Conservation (phyloP, 805 yeast genomes). For the Myxozyma kluyveri region DNA sequence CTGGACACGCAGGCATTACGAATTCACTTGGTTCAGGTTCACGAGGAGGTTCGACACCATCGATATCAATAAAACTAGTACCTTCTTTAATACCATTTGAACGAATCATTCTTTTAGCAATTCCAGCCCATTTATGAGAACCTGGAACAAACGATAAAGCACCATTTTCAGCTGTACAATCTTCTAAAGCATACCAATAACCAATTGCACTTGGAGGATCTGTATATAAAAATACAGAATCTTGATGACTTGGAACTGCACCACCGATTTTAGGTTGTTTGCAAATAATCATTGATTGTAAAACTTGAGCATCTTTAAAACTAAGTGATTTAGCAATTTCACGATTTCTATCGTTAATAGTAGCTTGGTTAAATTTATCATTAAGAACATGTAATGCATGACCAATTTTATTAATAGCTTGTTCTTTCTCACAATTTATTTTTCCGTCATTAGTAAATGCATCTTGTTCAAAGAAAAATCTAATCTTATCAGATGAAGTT, state of each 20-base stretch:
- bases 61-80: conserved; percentile 51
- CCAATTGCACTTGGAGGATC: conserved; percentile 71
- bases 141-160: conserved; percentile 70
- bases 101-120: conserved; percentile 63
- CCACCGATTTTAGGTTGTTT: conserved; percentile 74
- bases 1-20: conserved; percentile 57
- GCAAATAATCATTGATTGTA: conserved; percentile 76
- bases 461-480: conserved; percentile 68
- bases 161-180: conserved; percentile 65
- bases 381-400: conserved; percentile 68
- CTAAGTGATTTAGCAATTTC: conserved; percentile 53
- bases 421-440: conserved; percentile 51
- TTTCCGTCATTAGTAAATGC: conserved; percentile 58
- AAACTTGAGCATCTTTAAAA: conserved; percentile 62
- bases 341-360: conserved; percentile 51
- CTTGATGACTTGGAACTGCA: conserved; percentile 75
- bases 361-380: conserved; percentile 48
- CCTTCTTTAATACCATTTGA: conserved; percentile 50
- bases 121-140: conserved; percentile 57
- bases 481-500: conserved; percentile 64
- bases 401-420: conserved; percentile 72
- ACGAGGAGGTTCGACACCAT: conserved; percentile 35
- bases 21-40: conserved; percentile 44
- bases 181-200: conserved; percentile 78
- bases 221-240: conserved; percentile 69